Evolutionary conservation across 2,329 filamentous ascomycete genomes (phyloP).

Genomic region (Chlorencoelia australis): DNA sequence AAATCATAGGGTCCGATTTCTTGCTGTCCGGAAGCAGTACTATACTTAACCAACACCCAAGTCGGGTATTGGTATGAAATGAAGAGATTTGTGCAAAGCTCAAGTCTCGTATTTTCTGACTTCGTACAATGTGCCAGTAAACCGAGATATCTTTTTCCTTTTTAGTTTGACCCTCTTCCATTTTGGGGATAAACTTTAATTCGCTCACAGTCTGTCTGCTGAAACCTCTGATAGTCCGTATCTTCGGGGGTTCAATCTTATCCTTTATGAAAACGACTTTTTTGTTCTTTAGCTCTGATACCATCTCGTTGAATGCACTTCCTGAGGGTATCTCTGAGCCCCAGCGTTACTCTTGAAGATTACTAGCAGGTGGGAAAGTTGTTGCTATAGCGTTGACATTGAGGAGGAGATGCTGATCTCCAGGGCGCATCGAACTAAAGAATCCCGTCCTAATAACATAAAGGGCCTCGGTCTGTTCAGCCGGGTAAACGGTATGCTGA

Average conservation of each 20-base stretch:
- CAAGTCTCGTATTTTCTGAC: too few species aligned
- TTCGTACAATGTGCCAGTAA: background rate
- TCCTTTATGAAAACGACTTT: background rate
- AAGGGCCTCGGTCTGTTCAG: background rate
- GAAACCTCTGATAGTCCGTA: background rate
- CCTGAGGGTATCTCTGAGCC: background rate
- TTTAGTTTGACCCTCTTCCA: too few species aligned
- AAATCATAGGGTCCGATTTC: background rate
- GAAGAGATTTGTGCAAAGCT: too few species aligned
- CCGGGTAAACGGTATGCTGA: too few species aligned
- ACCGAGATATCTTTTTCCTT: background rate
- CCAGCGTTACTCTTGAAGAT: background rate
- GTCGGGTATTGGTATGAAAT: too few species aligned
- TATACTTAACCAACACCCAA: too few species aligned
- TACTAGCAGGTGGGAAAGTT: conserved; percentile 6
- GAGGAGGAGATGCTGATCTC: conserved; percentile 3
- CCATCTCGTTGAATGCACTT: background rate
- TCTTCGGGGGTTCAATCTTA: background rate
- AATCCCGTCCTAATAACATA: conserved; percentile 6
- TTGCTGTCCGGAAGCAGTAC: background rate
- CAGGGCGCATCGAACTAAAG: conserved; percentile 11
- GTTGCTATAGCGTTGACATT: conserved; percentile 10
- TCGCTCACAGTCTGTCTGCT: background rate
- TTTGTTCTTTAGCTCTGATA: background rate
- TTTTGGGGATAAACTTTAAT: too few species aligned